Evolutionary conservation across 805 yeast species (phyloP).

Genomic region (Tetrapisispora iriomotensis): DNA sequence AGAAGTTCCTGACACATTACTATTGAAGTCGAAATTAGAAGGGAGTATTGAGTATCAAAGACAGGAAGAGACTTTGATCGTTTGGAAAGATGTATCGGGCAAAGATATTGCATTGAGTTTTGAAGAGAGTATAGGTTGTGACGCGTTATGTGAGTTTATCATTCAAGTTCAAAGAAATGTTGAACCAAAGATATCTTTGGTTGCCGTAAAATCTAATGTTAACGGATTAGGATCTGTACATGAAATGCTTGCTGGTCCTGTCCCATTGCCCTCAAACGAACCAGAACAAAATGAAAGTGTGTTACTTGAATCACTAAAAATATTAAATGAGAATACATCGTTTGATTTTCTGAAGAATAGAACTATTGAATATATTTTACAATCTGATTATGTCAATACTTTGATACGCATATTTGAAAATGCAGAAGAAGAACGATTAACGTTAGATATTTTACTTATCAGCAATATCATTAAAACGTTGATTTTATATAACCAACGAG

Average conservation of each 20-base stretch:
- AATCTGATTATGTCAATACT: conserved; percentile 41
- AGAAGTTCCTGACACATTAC: conserved; percentile 43
- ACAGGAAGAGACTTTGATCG: conserved; percentile 88
- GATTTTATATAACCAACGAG: conserved; percentile 60
- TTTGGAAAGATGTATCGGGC: conserved; percentile 75
- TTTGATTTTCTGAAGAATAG: conserved; percentile 52
- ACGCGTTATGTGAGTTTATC: conserved; percentile 70
- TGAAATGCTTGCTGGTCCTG: conserved; percentile 75
- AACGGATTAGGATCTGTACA: conserved; percentile 45
- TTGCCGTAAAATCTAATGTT: conserved; percentile 49
- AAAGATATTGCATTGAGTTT: conserved; percentile 81
- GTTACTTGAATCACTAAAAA: conserved; percentile 44
- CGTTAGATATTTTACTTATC: conserved; percentile 51
- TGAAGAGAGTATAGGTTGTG: conserved; percentile 87
- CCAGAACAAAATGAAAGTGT: conserved; percentile 39
- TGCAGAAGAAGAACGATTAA: conserved; percentile 44
- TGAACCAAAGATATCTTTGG: conserved; percentile 59
- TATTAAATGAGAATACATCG: conserved; percentile 49
- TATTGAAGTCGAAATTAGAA: conserved; percentile 57
- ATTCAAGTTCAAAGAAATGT: conserved; percentile 52
- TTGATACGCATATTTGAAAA: conserved; percentile 44
- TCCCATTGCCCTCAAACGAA: conserved; percentile 48
- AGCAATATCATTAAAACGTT: conserved; percentile 67
- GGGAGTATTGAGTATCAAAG: conserved; percentile 79
- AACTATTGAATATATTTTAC: conserved; percentile 47